These are phyloP conservation scores for Suaeda aralocaspica DNA, from an alignment of 148 eudicot genomes.

Conservation along the genomic window DNA sequence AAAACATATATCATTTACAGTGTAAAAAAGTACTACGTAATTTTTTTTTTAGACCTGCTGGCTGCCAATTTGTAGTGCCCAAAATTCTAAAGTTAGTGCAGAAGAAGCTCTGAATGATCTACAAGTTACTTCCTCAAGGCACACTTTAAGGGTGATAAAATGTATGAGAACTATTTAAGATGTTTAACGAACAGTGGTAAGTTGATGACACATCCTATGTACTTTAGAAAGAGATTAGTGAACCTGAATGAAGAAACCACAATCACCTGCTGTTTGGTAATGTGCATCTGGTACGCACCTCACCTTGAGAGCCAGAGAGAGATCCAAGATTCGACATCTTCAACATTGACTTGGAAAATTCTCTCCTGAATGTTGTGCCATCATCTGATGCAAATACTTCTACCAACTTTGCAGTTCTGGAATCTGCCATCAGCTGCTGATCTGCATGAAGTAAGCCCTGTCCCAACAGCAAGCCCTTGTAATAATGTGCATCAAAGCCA, in stretches of 20 bases:
- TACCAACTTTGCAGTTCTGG: slow-evolving; percentile 37
- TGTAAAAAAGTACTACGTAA: not conserved
- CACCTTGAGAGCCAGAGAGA: slow-evolving; percentile 31
- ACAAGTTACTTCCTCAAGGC: slow-evolving; percentile 10
- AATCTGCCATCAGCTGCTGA: slow-evolving; percentile 44
- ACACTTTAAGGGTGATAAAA: not conserved
- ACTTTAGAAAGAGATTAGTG: not conserved
- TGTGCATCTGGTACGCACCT: slow-evolving; percentile 36
- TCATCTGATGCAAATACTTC: slow-evolving; percentile 41
- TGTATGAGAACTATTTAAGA: not conserved
- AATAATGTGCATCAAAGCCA: slow-evolving; percentile 35
- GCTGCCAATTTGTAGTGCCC: not conserved
- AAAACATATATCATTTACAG: not conserved
- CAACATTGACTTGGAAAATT: slow-evolving; percentile 41
- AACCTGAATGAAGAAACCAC: not conserved
- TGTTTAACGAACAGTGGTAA: not conserved
- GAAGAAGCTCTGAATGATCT: slow-evolving; percentile 3
- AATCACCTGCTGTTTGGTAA: slow-evolving; percentile 16
- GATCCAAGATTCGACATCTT: slow-evolving; percentile 34
- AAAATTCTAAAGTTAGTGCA: not conserved
- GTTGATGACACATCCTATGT: not conserved
- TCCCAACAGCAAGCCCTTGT: slow-evolving; percentile 37
- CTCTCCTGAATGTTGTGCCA: slow-evolving; percentile 31
- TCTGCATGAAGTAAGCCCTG: slow-evolving; percentile 43
- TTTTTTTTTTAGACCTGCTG: not conserved